Evolutionary conservation across 495 filamentous ascomycete genomes (phyloP).

Genomic region (Aspergillus funiculosus): DNA sequence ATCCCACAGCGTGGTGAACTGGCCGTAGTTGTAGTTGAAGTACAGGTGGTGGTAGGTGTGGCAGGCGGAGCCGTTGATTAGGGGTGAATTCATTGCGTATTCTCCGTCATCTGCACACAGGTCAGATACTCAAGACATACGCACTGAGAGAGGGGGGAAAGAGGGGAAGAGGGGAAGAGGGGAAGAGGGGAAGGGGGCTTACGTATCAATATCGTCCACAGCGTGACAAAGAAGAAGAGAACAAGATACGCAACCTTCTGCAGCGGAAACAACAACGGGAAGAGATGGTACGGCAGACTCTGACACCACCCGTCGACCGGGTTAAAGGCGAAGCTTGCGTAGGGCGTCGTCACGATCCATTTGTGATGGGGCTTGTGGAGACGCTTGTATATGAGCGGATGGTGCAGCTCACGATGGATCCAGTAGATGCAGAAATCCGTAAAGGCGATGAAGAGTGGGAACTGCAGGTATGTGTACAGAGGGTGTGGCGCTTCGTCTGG

Average conservation of each 20-base stretch:
- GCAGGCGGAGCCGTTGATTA: conserved; percentile 92
- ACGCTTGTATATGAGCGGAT: conserved; percentile 70
- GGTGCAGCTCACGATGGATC: conserved; percentile 84
- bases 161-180: not conserved
- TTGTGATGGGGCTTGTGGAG: conserved; percentile 97
- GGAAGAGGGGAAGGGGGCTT: conserved; percentile 11
- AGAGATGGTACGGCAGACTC: conserved; percentile 88
- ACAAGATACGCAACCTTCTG: conserved; percentile 82
- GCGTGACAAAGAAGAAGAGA: conserved; percentile 83
- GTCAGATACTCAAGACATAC: not conserved
- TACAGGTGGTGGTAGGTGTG: conserved; percentile 93
- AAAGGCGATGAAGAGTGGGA: conserved; percentile 83
- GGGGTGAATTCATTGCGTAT: conserved; percentile 70
- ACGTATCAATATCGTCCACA: conserved; percentile 93
- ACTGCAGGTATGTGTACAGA: conserved; percentile 75
- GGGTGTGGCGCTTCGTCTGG: conserved; percentile 59
- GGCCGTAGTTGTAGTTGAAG: conserved; percentile 97
- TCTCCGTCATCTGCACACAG: conserved; percentile 68
- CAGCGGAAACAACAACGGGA: conserved; percentile 83
- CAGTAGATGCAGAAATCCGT: conserved; percentile 90
- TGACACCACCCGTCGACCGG: conserved; percentile 87
- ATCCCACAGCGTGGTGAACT: conserved; percentile 93
- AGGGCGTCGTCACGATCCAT: conserved; percentile 96
- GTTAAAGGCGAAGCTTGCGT: conserved; percentile 87
- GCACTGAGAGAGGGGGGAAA: not conserved